A percentile compares a stretch with the other conserved stretches of the same genome.
These are phyloP conservation scores for Colletotrichum limetticola DNA, from an alignment of 2,329 filamentous ascomycete species.

Conservation along the genomic window DNA sequence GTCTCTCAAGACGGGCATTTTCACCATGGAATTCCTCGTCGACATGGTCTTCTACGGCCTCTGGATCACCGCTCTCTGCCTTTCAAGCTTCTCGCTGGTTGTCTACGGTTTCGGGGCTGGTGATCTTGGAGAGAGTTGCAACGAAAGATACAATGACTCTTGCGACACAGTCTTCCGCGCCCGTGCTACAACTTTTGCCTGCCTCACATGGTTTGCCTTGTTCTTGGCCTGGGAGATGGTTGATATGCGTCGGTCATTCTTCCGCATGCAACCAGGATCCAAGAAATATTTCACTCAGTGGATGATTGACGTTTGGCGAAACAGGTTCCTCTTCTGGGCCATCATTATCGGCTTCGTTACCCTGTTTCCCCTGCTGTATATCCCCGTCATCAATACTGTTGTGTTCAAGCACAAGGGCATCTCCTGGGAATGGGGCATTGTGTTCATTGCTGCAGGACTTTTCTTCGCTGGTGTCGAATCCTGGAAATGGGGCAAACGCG, in stretches of 20 bases:
- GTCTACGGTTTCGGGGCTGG: constrained; percentile 69
- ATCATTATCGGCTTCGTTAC: constrained; percentile 61
- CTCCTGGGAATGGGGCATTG: constrained; percentile 71
- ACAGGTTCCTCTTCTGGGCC: constrained; percentile 77
- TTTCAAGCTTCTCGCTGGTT: constrained; percentile 71
- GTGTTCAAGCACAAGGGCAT: constrained; percentile 72
- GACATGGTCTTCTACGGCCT: constrained; percentile 77
- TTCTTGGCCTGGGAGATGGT: constrained; percentile 85
- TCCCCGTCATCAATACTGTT: constrained; percentile 66
- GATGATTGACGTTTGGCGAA: constrained; percentile 75
- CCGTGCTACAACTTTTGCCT: constrained; percentile 78
- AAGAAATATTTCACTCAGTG: constrained; percentile 73
- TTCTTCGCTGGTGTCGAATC: constrained; percentile 73
- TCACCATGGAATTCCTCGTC: constrained; percentile 72
- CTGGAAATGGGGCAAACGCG: constrained; percentile 76
- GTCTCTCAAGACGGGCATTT: constrained; percentile 69
- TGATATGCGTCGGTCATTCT: constrained; percentile 77
- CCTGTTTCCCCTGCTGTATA: constrained; percentile 66
- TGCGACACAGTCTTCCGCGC: constrained; percentile 77
- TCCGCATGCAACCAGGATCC: constrained; percentile 75
- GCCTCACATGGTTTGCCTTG: constrained; percentile 79
- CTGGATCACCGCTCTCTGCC: constrained; percentile 74
- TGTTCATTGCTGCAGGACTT: constrained; percentile 47
- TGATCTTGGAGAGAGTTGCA: constrained; percentile 69
- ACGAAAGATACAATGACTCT: constrained; percentile 61